Conservation (phyloP, 2,329 filamentous ascomycete genomes). For the Daldinia eschscholtzii region DNA sequence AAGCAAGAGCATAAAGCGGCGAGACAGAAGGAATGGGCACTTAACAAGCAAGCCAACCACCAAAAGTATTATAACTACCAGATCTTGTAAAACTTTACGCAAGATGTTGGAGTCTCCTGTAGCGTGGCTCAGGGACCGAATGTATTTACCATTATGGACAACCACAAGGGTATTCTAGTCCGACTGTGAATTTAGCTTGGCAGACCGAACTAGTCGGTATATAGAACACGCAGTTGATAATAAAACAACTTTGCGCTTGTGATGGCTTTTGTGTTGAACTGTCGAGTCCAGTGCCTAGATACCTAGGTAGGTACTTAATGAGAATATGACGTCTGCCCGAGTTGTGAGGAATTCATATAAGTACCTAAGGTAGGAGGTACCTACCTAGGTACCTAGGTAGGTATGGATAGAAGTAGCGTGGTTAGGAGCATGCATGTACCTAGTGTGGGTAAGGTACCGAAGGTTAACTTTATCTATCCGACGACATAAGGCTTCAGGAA, state of each 20-base stretch:
- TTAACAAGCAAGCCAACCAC: conserved; percentile 80
- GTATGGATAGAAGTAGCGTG: too few species aligned
- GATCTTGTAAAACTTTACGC: conserved; percentile 45
- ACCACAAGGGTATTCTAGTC: conserved; percentile 4
- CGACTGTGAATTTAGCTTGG: conserved; percentile 9
- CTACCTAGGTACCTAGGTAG: too few species aligned
- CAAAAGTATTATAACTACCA: conserved; percentile 74
- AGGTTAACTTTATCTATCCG: background rate
- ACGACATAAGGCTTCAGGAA: background rate
- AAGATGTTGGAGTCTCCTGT: conserved; percentile 14
- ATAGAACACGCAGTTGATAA: conserved; percentile 21
- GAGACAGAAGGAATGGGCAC: conserved; percentile 74
- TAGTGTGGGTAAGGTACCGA: background rate
- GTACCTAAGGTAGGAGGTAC: too few species aligned
- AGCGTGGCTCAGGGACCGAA: background rate
- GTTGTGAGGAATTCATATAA: background rate
- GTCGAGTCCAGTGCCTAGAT: background rate
- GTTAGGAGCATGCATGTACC: too few species aligned
- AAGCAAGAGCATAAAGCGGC: conserved; percentile 73
- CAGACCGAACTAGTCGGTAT: conserved; percentile 10
- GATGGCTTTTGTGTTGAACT: background rate
- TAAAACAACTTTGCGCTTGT: conserved; percentile 21
- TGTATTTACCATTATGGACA: conserved; percentile 2
- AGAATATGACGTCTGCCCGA: conserved; percentile 13
- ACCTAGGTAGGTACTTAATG: background rate